Conservation (phyloP, 805 yeast genomes). For the Yueomyces sp. region DNA sequence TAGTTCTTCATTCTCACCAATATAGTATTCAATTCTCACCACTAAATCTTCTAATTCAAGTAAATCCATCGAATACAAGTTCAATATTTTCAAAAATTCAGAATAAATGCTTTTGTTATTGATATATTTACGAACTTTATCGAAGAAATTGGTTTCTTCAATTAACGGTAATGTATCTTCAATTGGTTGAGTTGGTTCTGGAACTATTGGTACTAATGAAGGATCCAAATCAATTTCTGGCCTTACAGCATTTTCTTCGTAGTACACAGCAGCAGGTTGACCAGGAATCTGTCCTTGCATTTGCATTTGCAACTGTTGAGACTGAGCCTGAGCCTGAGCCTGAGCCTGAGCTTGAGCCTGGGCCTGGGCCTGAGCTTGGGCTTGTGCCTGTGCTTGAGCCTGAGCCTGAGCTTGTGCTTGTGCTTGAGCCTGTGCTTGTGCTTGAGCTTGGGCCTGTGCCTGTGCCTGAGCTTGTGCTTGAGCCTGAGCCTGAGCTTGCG, state of each 20-base stretch:
- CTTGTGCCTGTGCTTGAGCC: slow-evolving; percentile 1
- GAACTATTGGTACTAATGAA: slow-evolving; percentile 69
- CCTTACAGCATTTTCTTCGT: slow-evolving; percentile 20
- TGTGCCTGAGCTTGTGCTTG: slow-evolving; percentile 2
- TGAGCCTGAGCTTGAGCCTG: slow-evolving; percentile 8
- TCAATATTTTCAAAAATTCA: slow-evolving; percentile 81
- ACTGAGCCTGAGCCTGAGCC: slow-evolving; percentile 8
- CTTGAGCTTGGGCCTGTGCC: slow-evolving; percentile 3
- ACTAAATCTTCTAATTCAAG: slow-evolving; percentile 74
- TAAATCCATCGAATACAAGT: slow-evolving; percentile 80
- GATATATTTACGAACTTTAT: slow-evolving; percentile 76
- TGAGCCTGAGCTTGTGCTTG: slow-evolving; percentile 1
- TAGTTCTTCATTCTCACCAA: slow-evolving; percentile 70
- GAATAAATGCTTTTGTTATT: slow-evolving; percentile 83
- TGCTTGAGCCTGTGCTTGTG: slow-evolving; percentile 4
- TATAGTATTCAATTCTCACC: slow-evolving; percentile 70
- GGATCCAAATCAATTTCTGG: slow-evolving; percentile 38
- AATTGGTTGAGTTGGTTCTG: slow-evolving; percentile 61
- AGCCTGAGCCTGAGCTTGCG: slow-evolving; percentile 1
- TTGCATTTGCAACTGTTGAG: slow-evolving; percentile 9
- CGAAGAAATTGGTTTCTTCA: slow-evolving; percentile 85
- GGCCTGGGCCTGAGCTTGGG: slow-evolving; percentile 5
- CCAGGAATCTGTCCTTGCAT: slow-evolving; percentile 4
- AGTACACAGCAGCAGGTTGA: slow-evolving; percentile 11
- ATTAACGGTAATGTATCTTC: slow-evolving; percentile 46